Conservation (phyloP, 768 basidiomycete species). For the Tylopilus sp. region DNA sequence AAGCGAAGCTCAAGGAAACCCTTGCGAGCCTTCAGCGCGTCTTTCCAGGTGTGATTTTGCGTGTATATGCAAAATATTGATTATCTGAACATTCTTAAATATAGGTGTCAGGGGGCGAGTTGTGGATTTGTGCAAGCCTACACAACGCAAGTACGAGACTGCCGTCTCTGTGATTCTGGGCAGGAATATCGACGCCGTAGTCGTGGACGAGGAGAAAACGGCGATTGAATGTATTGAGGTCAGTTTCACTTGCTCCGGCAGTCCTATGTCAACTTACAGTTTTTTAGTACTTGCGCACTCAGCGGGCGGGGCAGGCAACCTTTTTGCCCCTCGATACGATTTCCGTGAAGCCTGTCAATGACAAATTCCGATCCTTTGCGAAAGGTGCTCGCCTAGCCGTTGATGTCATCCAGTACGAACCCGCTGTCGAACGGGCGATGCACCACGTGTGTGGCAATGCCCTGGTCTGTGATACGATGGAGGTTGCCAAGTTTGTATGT, state of each 20-base stretch:
- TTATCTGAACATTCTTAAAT: background rate
- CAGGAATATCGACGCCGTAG: slow-evolving; percentile 90
- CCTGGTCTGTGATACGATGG: slow-evolving; percentile 93
- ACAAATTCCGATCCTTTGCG: slow-evolving; percentile 90
- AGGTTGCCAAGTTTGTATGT: slow-evolving; percentile 83
- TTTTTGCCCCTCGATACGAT: slow-evolving; percentile 99
- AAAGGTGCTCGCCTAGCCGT: slow-evolving; percentile 85
- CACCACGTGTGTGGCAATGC: slow-evolving; percentile 96
- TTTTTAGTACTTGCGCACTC: slow-evolving; percentile 87
- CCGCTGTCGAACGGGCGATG: slow-evolving; percentile 88
- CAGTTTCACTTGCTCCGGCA: slow-evolving; percentile 9
- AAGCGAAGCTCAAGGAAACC: slow-evolving; percentile 81
- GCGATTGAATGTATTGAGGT: slow-evolving; percentile 98
- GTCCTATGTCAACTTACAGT: background rate
- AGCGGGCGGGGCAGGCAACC: slow-evolving; percentile 93
- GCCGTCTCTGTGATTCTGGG: slow-evolving; percentile 92
- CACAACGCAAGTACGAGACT: slow-evolving; percentile 85
- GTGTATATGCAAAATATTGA: background rate
- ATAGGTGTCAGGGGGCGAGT: slow-evolving; percentile 89
- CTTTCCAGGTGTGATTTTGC: slow-evolving; percentile 66
- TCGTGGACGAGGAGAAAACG: slow-evolving; percentile 95
- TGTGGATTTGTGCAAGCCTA: slow-evolving; percentile 92
- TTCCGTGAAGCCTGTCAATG: slow-evolving; percentile 88
- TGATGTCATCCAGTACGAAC: slow-evolving; percentile 80
- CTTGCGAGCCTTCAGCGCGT: slow-evolving; percentile 79